These are phyloP conservation scores for Curvularia verruculosa DNA, from an alignment of 2,329 filamentous ascomycete species.

Conservation along the genomic window DNA sequence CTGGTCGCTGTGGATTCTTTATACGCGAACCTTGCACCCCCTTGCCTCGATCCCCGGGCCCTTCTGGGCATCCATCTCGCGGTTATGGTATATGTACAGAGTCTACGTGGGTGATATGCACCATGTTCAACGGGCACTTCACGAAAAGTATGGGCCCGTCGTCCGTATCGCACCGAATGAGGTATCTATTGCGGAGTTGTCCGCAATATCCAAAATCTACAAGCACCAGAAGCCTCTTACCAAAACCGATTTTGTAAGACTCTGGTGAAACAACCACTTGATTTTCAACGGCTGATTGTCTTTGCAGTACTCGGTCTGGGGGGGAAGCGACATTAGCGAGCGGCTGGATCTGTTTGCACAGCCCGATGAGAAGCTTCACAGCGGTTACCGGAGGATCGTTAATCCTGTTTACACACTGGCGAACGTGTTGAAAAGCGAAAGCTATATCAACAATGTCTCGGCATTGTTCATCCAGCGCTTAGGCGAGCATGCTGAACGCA, in stretches of 20 bases:
- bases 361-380: constrained; percentile 17
- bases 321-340: constrained; percentile 11
- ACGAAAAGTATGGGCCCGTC: constrained; percentile 46
- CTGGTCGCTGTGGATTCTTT: constrained; percentile 19
- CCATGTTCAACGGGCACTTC: constrained; percentile 10
- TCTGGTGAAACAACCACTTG: too few species aligned
- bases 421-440: constrained; percentile 24
- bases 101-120: constrained; percentile 9
- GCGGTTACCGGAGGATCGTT: constrained; percentile 18
- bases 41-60: constrained; percentile 26
- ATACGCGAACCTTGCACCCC: constrained; percentile 20
- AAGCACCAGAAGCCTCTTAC: constrained; percentile 19
- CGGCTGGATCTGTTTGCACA: constrained; percentile 22
- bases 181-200: constrained; percentile 9
- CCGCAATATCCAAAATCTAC: constrained; percentile 19
- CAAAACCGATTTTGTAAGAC: constrained; percentile 26
- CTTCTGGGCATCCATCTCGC: constrained; percentile 26
- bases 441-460: constrained; percentile 19
- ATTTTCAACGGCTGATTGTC: too few species aligned
- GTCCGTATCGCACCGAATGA: constrained; percentile 57
- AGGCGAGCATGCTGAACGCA: constrained; percentile 20
- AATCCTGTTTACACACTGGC: constrained; percentile 20
- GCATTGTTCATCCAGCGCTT: constrained; percentile 19
- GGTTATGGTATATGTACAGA: constrained; percentile 23
- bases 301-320: constrained; percentile 16